A percentile compares a stretch with the other conserved stretches of the same genome.
These are phyloP conservation scores for Stentor roeselii DNA, from an alignment of 73 alveolate species.

Conservation along the genomic window DNA sequence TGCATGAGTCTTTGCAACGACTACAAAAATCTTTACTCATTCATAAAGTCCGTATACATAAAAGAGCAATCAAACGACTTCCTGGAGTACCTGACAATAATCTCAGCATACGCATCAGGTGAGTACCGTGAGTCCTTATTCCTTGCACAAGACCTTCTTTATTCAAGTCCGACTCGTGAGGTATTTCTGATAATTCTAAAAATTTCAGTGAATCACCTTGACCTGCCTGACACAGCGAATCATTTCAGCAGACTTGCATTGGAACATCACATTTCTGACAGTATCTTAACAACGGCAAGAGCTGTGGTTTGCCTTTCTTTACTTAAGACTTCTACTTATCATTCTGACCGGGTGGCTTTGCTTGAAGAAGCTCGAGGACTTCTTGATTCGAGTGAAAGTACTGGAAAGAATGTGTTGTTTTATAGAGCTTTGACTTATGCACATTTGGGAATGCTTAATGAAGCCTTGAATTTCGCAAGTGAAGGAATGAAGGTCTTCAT, in stretches of 20 bases:
- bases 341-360: background rate
- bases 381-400: background rate
- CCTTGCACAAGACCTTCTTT: background rate
- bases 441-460: background rate
- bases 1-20: background rate
- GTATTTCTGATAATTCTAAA: background rate
- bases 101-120: background rate
- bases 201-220: slow-evolving; percentile 5
- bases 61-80: background rate
- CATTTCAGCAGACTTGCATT: background rate
- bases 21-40: background rate
- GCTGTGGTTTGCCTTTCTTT: background rate
- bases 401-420: background rate
- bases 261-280: background rate
- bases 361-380: background rate
- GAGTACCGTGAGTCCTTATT: background rate
- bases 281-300: background rate
- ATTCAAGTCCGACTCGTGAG: background rate
- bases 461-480: background rate
- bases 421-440: background rate
- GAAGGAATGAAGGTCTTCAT: background rate
- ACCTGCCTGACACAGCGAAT: background rate
- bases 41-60: background rate
- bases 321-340: background rate
- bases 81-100: background rate